Evolutionary conservation across 164 flowering plant genomes (phyloP), one percentile per base, ranked within the genome.

Genomic region (Annona squamosa): DNA sequence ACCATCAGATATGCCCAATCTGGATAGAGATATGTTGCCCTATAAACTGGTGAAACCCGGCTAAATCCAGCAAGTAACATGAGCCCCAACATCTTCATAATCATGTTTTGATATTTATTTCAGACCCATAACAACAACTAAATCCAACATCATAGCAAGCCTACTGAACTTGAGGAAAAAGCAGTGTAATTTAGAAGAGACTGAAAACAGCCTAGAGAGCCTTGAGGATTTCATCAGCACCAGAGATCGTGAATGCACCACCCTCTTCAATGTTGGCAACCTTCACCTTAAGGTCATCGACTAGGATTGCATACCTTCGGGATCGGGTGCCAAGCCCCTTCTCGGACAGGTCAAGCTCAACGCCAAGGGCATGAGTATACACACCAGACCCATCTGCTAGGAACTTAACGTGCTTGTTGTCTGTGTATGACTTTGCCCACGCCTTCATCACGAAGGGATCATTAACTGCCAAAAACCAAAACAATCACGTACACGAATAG

Each of bases 371-470:
- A 43, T 83, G 86, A 16, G 97, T 89, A 87, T 91, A 95, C 10
- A 70, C 69, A 7, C 83, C 97, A 1, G 96, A 86, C 3, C 97
- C 98, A 82, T 93, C 99, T 43, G 97, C 94, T 1, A 93, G 84
- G 84, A 95, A 93, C 89, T 89, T 90, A 19, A 95, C 89, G 65
- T 87, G 84, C 85, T 91, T 87, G 87, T 86, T 91, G 67, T 90
- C 93, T 2, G 96, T 89, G 85, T 69, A 95, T 1, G 94, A 80
- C 78, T 95, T 87, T 4, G 88, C 86, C 99, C 97, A 93, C 68
- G 89, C 97, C 89, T 86, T 91, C 99, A 93, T 90, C 87, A 95
- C 99, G 73, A 93, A 95, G 3, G 96, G 94, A 69, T 95, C 99
- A 70, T 95, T 95, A 2, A 95, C 99, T 93, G 88, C 82, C 82